phyloP scores from a whole-genome alignment of 148 eudicot species.

The Dysphania ambrosioides region DNA sequence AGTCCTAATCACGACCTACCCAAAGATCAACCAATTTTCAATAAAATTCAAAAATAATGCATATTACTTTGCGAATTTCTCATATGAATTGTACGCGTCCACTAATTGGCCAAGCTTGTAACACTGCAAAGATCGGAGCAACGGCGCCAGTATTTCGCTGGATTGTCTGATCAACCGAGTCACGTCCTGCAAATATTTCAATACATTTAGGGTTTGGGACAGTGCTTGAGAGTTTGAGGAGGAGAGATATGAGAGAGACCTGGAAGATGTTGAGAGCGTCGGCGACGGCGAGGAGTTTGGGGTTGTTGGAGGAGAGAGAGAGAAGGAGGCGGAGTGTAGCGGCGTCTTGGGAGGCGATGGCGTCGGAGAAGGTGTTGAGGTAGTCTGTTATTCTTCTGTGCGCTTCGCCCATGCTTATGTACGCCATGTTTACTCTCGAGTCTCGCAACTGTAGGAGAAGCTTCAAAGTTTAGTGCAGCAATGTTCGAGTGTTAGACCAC shows the following conservation, averaged over 20 bases:
- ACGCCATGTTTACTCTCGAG: conserved; percentile 39
- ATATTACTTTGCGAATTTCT: conserved; percentile 76
- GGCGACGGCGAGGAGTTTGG: conserved; percentile 61
- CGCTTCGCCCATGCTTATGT: conserved; percentile 96
- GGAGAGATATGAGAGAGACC: conserved; percentile 36
- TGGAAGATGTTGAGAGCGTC: conserved; percentile 82
- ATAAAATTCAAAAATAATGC: not conserved
- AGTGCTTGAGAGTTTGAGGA: no score
- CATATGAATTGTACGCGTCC: conserved; percentile 72
- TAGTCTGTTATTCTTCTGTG: conserved; percentile 73
- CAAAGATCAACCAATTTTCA: not conserved
- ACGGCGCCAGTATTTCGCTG: conserved; percentile 58
- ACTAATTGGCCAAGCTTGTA: conserved; percentile 68
- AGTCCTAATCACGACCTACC: conserved; percentile 19
- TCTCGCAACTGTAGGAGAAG: no score
- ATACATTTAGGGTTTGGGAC: no score
- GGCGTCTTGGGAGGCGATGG: conserved; percentile 64
- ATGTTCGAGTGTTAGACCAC: no score
- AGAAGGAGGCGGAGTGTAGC: conserved; percentile 60
- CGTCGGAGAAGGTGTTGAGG: conserved; percentile 64
- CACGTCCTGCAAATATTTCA: conserved; percentile 64
- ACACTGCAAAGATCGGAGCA: conserved; percentile 71
- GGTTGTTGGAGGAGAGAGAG: conserved; percentile 61
- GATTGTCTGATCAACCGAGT: conserved; percentile 64
- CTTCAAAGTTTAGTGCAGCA: no score